Conservation (phyloP, 805 yeast genomes). For the Sugiyamaella boreocaroliniensis region DNA sequence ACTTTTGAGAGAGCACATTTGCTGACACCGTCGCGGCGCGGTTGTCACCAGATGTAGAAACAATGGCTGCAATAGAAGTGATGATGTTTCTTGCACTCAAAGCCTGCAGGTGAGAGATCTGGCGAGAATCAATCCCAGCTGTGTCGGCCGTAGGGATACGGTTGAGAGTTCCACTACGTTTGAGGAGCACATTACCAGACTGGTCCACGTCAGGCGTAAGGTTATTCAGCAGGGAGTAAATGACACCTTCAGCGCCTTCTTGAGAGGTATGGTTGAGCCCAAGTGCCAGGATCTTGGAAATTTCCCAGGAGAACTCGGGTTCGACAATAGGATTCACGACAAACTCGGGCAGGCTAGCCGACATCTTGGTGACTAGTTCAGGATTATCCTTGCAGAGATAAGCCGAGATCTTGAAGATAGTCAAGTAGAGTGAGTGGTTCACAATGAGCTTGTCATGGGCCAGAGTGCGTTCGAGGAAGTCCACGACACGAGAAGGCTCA, state of each 20-base stretch:
- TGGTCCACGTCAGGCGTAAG: constrained; percentile 45
- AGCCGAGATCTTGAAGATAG: constrained; percentile 51
- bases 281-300: constrained; percentile 54
- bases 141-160: constrained; percentile 29
- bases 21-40: constrained; percentile 71
- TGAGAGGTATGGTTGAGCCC: constrained; percentile 66
- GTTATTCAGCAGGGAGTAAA: constrained; percentile 75
- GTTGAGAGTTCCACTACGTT: constrained; percentile 5
- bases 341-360: constrained; percentile 38
- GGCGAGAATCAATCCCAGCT: constrained; percentile 18
- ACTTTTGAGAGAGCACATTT: constrained; percentile 75
- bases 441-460: constrained; percentile 47
- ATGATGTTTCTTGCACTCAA: constrained; percentile 58
- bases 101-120: constrained; percentile 6
- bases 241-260: constrained; percentile 74
- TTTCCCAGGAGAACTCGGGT: constrained; percentile 41
- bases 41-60: constrained; percentile 59
- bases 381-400: constrained; percentile 37
- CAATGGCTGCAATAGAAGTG: constrained; percentile 58
- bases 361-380: constrained; percentile 27
- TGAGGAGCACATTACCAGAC: constrained; percentile 4
- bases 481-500: constrained; percentile 38
- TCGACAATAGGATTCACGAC: constrained; percentile 44
- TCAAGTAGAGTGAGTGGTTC: constrained; percentile 45
- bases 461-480: constrained; percentile 46